Conservation (phyloP, 352 stramenopile species). For the Thraustotheca clavata region DNA sequence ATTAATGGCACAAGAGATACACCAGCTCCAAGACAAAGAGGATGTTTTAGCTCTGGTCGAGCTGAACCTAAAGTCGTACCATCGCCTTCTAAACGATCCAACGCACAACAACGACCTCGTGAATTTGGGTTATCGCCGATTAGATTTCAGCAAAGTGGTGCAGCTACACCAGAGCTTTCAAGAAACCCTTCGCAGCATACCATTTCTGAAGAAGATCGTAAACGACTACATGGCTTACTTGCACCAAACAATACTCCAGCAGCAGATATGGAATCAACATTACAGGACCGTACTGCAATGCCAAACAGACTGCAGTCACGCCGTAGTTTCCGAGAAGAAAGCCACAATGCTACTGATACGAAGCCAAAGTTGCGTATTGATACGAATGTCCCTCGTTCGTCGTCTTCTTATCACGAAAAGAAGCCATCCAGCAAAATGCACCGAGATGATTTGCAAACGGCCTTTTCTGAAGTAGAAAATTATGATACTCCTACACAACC, state of each 20-base stretch:
- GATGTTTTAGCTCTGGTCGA: no score
- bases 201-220: neutral
- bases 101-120: neutral
- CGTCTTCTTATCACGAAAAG: neutral
- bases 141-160: neutral
- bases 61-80: no score
- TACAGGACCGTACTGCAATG: neutral
- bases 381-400: neutral
- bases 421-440: neutral
- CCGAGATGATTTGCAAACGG: neutral
- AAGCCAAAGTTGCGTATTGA: slow-evolving; percentile 5
- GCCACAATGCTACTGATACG: neutral
- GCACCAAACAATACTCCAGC: neutral
- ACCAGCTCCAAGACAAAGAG: no score
- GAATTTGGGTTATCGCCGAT: neutral
- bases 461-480: neutral
- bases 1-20: no score
- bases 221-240: neutral
- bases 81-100: no score
- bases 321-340: neutral
- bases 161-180: neutral
- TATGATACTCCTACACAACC: neutral
- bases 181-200: neutral
- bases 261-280: neutral
- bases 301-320: neutral